Percentiles rank a stretch among this genome's conserved stretches.
Conservation (phyloP, 495 filamentous ascomycete genomes). For the Penicillium soppii region DNA sequence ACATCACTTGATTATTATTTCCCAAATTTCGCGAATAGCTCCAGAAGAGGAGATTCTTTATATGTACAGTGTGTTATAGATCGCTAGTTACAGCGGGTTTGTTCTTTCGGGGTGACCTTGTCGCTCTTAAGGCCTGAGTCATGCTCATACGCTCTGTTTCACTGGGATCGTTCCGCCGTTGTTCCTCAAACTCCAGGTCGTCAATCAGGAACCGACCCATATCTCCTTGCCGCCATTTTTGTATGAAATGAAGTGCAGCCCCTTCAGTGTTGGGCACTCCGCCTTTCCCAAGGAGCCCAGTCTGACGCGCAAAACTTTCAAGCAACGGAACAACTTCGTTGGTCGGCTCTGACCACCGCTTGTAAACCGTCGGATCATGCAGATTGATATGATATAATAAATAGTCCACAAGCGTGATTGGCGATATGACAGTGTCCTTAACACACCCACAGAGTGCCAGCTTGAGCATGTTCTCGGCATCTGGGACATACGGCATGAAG, state of each 20-base stretch:
- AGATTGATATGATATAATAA: conserved; percentile 81
- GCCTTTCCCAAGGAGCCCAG: conserved; percentile 74
- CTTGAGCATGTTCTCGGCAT: conserved; percentile 87
- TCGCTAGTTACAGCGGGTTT: conserved; percentile 23
- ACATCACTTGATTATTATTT: conserved; percentile 10
- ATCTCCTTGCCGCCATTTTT: conserved; percentile 76
- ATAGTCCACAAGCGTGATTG: conserved; percentile 80
- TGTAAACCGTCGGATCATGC: conserved; percentile 56
- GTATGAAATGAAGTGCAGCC: conserved; percentile 79
- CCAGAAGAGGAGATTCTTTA: conserved; percentile 23
- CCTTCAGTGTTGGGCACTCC: conserved; percentile 69
- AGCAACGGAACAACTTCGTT: conserved; percentile 77
- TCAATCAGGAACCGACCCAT: conserved; percentile 81
- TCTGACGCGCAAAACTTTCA: conserved; percentile 63
- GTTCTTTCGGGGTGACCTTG: conserved; percentile 35
- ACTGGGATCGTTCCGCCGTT: conserved; percentile 39
- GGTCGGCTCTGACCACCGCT: conserved; percentile 66
- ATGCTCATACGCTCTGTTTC: conserved; percentile 39
- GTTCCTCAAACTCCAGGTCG: conserved; percentile 60
- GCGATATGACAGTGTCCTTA: conserved; percentile 79
- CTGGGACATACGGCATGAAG: conserved; percentile 85
- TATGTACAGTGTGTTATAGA: conserved; percentile 27
- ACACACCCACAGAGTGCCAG: conserved; percentile 86
- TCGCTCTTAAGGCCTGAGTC: conserved; percentile 42
- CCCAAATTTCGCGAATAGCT: conserved; percentile 8